Evolutionary conservation across 148 eudicot genomes (phyloP).

Genomic region (Arctostaphylos glauca): DNA sequence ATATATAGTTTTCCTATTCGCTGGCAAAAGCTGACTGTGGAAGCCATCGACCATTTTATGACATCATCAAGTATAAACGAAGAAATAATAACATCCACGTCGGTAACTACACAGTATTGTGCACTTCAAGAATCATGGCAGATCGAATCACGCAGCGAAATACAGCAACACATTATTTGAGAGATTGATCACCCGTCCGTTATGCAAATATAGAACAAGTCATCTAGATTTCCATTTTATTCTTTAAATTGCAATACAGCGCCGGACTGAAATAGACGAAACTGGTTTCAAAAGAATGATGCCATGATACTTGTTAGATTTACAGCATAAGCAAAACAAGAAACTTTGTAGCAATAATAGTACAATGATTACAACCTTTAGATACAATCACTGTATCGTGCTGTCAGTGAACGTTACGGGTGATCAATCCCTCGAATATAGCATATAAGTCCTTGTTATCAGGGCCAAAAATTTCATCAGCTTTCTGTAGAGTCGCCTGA

Average conservation of each 20-base stretch:
- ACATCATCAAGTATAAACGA: no score
- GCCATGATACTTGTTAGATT: neutral
- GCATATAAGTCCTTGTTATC: constrained; percentile 80
- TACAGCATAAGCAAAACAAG: constrained; percentile 6
- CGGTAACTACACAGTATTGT: no score
- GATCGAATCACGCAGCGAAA: neutral
- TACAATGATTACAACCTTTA: constrained; percentile 14
- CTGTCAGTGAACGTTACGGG: constrained; percentile 58
- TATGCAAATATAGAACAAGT: neutral
- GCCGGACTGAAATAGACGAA: neutral
- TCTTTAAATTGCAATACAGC: neutral
- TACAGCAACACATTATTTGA: neutral
- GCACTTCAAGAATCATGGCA: neutral
- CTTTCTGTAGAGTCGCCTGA: constrained; percentile 84
- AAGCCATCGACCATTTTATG: no score
- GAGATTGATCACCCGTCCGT: neutral
- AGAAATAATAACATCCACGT: no score
- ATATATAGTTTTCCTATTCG: no score
- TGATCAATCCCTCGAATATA: constrained; percentile 75
- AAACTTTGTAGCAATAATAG: neutral
- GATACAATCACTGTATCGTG: neutral
- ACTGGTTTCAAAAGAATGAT: constrained; percentile 13
- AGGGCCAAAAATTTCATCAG: constrained; percentile 86
- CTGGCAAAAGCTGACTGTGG: no score
- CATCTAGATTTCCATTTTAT: neutral